Evolutionary conservation across 768 basidiomycete genomes (phyloP).

Genomic region (Lactarius hengduanensis): DNA sequence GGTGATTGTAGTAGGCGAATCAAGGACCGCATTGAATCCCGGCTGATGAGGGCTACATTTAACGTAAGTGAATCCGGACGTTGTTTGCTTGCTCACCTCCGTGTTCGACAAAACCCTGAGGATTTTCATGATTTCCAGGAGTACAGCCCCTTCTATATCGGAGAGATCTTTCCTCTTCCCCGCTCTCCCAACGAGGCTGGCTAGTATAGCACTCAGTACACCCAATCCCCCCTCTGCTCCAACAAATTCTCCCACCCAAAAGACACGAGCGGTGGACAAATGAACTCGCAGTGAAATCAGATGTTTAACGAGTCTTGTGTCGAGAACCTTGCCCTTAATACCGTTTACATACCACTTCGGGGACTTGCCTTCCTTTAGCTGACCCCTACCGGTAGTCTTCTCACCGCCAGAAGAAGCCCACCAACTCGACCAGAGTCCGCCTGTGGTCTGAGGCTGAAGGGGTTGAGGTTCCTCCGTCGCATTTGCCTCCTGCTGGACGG

Average conservation of each 20-base stretch:
- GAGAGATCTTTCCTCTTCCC: slow-evolving; percentile 58
- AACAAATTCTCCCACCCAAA: slow-evolving; percentile 81
- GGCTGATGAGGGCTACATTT: slow-evolving; percentile 43
- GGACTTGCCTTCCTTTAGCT: slow-evolving; percentile 44
- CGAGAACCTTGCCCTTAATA: slow-evolving; percentile 54
- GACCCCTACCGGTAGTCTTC: slow-evolving; percentile 37
- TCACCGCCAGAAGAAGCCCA: slow-evolving; percentile 69
- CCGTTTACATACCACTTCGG: slow-evolving; percentile 64
- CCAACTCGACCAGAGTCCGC: slow-evolving; percentile 74
- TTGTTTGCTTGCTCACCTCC: slow-evolving; percentile 50
- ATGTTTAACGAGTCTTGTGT: slow-evolving; percentile 68
- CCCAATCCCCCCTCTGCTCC: slow-evolving; percentile 62
- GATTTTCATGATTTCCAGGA: slow-evolving; percentile 77
- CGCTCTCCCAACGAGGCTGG: slow-evolving; percentile 60
- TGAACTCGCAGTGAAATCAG: slow-evolving; percentile 82
- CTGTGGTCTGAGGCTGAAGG: slow-evolving; percentile 66
- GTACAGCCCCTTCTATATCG: slow-evolving; percentile 64
- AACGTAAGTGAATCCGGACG: slow-evolving; percentile 5
- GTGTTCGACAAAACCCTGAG: slow-evolving; percentile 83
- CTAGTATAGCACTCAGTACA: slow-evolving; percentile 55
- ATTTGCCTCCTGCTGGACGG: slow-evolving; percentile 16
- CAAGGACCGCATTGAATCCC: slow-evolving; percentile 68
- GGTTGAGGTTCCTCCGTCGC: slow-evolving; percentile 30
- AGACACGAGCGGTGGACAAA: slow-evolving; percentile 75
- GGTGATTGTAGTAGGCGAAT: slow-evolving; percentile 62